Base-by-base conservation (phyloP, 345 rosid species). In the Murraya koenigii region DNA sequence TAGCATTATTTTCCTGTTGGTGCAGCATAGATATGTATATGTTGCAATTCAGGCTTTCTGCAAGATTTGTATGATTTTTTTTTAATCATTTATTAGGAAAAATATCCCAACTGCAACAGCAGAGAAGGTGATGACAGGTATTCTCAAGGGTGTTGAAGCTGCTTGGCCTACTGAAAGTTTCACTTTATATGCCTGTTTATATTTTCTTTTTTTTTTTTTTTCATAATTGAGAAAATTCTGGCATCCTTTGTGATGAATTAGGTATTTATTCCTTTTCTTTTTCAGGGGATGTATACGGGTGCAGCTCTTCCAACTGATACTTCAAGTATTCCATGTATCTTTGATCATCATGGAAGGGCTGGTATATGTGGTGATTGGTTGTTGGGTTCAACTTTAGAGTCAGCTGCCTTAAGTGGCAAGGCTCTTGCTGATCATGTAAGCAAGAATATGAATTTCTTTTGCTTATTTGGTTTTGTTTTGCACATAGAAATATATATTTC, bases 321-420 rank as follows among this genome's bases (percentile, higher is more conserved):
- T 64, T 94, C 94, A 0, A 76, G 89, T 59, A 68, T 85, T 47
- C 93, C 96, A 65, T 92, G 90, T 80, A 86, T 92, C 81, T 93
- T 93, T 61, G 96, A 93, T 83, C 90, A 93, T 49, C 85, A 77
- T 9, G 95, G 98, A 73, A 88, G 98, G 80, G 97, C 95, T 72
- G 95, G 97, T 47, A 89, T 95, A 61, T 95, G 99, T 32, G 99
- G 99, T 19, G 98, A 93, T 65, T 93, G 99, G 99, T 85, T 91
- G 66, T 79, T 91, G 35, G 98, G 97, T 66, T 93, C 99, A 52
- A 95, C 82, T 81, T 8, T 91, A 55, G 98, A 92, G 86, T 93
- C 92, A 0, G 99, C 99, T 65, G 97, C 97, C 63, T 67, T 89
- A 56, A 95, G 97, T 19, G 96, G 99, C 83, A 86, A n/a, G n/a